These are phyloP conservation scores for Urochloa ruziziensis DNA, from an alignment of 176 grass and related monocot species.

Conservation along the genomic window DNA sequence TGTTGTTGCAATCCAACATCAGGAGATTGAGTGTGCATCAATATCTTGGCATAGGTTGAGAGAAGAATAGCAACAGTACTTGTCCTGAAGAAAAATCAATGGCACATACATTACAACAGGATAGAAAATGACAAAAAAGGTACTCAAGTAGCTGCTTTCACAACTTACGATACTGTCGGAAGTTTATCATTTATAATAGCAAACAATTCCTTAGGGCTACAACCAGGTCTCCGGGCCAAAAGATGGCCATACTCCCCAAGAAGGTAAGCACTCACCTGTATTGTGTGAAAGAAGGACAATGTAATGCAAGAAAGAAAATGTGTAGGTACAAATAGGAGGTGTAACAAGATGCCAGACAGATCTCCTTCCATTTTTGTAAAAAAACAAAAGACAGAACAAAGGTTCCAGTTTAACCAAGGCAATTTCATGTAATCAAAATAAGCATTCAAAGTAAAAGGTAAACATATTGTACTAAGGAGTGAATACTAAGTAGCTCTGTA, in stretches of 20 bases:
- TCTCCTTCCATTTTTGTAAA: constrained; percentile 5
- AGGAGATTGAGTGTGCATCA: constrained; percentile 84
- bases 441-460: neutral
- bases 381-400: constrained; percentile 15
- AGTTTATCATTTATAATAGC: constrained; percentile 92
- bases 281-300: constrained; percentile 18
- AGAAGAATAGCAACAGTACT: constrained; percentile 95
- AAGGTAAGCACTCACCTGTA: constrained; percentile 96
- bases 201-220: constrained; percentile 97
- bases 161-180: constrained; percentile 89
- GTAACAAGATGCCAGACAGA: neutral
- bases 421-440: neutral
- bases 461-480: neutral
- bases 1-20: constrained; percentile 95
- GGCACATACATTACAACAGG: constrained; percentile 16
- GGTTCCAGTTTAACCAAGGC: constrained; percentile 15
- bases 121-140: constrained; percentile 13
- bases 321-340: neutral
- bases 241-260: constrained; percentile 98
- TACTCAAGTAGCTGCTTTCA: constrained; percentile 22
- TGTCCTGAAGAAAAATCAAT: constrained; percentile 59
- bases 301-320: constrained; percentile 10
- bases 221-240: constrained; percentile 85
- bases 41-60: constrained; percentile 93
- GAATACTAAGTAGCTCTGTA: neutral